Percentiles rank a stretch among this genome's conserved stretches.
Evolutionary conservation across 1,139 yeast genomes (phyloP).

Genomic region (Geotrichum fermentans): DNA sequence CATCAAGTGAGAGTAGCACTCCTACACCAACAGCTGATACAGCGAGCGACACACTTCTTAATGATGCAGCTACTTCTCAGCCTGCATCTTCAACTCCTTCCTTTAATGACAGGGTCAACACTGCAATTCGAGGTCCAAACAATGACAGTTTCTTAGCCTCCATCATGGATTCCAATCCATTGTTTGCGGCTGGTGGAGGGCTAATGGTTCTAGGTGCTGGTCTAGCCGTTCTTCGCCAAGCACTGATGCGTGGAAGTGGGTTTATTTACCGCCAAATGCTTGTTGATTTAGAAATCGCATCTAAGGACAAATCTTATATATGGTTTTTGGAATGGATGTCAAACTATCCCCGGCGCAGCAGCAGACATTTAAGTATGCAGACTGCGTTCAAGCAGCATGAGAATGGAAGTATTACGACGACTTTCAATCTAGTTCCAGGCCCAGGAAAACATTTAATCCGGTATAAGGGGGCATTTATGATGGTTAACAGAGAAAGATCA

Average conservation of each 20-base stretch:
- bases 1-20: conserved; percentile 2
- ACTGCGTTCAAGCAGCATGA: conserved; percentile 86
- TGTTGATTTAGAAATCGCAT: conserved; percentile 89
- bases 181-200: conserved; percentile 96
- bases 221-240: conserved; percentile 71
- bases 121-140: conserved; percentile 14
- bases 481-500: conserved; percentile 83
- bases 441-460: conserved; percentile 89
- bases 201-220: conserved; percentile 89
- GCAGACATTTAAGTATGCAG: conserved; percentile 86
- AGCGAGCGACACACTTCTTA: too few relatives aligned
- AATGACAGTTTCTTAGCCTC: conserved; percentile 26
- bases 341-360: conserved; percentile 56
- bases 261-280: conserved; percentile 76
- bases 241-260: conserved; percentile 57
- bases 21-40: too few relatives aligned
- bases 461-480: conserved; percentile 83
- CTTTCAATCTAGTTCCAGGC: conserved; percentile 92
- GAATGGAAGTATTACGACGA: conserved; percentile 85
- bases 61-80: too few relatives aligned
- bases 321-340: conserved; percentile 99
- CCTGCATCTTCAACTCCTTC: too few relatives aligned
- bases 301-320: conserved; percentile 85
- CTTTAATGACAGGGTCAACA: conserved; percentile 9
- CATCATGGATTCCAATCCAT: conserved; percentile 71